Evolutionary conservation across 768 basidiomycete genomes (phyloP).

Genomic region (Suillus decipiens): DNA sequence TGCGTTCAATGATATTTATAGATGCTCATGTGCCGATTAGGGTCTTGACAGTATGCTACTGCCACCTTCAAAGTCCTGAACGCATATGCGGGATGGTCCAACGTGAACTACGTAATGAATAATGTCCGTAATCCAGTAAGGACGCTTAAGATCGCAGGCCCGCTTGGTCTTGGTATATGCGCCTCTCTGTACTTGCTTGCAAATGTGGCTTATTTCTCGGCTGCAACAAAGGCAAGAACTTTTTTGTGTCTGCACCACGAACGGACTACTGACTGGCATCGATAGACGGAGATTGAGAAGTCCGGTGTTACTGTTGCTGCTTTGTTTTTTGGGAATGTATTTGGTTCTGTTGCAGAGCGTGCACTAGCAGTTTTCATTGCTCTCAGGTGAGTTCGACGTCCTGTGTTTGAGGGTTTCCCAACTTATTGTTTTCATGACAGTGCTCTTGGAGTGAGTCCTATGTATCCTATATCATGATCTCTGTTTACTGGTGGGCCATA

Average conservation of each 20-base stretch:
- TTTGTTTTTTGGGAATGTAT: conserved; percentile 60
- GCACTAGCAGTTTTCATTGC: conserved; percentile 61
- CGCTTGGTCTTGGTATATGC: conserved; percentile 57
- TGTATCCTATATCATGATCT: neutral
- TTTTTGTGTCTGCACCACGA: neutral
- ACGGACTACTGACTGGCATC: neutral
- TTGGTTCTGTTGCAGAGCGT: conserved; percentile 51
- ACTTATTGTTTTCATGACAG: conserved; percentile 21
- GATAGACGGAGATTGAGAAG: conserved; percentile 45
- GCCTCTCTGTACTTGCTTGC: conserved; percentile 54
- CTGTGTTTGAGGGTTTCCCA: neutral
- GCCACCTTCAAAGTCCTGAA: conserved; percentile 60
- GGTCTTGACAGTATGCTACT: conserved; percentile 53
- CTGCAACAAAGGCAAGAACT: conserved; percentile 23
- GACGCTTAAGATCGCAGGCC: conserved; percentile 63
- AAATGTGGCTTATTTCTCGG: conserved; percentile 59
- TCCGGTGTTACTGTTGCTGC: conserved; percentile 59
- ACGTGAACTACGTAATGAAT: conserved; percentile 60
- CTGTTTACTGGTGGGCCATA: conserved; percentile 5
- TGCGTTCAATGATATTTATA: conserved; percentile 14
- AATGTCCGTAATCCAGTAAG: conserved; percentile 60
- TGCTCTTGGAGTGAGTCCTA: conserved; percentile 35
- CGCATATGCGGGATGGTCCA: conserved; percentile 53
- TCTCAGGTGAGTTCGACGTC: conserved; percentile 41
- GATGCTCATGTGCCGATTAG: neutral